Percentiles rank a stretch among this genome's conserved stretches.
Evolutionary conservation across 1,284 basidiomycete genomes (phyloP).

Genomic region (Fomitopsis betulina): DNA sequence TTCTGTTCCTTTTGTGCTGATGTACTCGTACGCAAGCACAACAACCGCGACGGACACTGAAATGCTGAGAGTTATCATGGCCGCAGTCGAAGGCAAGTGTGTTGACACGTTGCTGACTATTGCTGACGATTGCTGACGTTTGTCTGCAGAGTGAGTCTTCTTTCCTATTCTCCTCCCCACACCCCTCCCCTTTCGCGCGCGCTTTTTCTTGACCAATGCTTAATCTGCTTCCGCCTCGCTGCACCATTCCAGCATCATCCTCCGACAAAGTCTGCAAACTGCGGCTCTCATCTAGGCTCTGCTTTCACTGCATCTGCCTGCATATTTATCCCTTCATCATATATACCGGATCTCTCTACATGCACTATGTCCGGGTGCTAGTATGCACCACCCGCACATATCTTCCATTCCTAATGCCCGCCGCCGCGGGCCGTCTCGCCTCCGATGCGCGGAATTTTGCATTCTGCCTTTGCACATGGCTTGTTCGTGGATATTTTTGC

Average conservation of each 20-base stretch:
- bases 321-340: constrained; percentile 6
- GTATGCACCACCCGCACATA: not conserved
- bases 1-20: constrained; percentile 7
- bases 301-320: constrained; percentile 5
- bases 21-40: constrained; percentile 43
- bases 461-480: not conserved
- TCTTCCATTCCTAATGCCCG: not conserved
- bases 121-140: constrained; percentile 14
- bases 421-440: not conserved
- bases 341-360: constrained; percentile 3
- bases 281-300: constrained; percentile 38
- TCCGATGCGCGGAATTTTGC: not conserved
- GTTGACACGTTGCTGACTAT: constrained; percentile 22
- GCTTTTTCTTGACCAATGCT: constrained; percentile 18
- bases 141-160: constrained; percentile 65
- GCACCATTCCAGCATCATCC: constrained; percentile 36
- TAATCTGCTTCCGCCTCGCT: constrained; percentile 17
- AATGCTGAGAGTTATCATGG: constrained; percentile 91
- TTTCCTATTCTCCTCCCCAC: constrained; percentile 26
- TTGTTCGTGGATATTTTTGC: constrained; percentile 14
- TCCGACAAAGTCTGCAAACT: constrained; percentile 39
- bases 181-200: constrained; percentile 20
- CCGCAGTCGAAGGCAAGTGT: constrained; percentile 86
- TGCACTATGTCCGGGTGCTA: not conserved
- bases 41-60: constrained; percentile 94